Evolutionary conservation across 2,329 filamentous ascomycete genomes (phyloP), one percentile per base, ranked within the genome.

Genomic region (Microdochium paspali): DNA sequence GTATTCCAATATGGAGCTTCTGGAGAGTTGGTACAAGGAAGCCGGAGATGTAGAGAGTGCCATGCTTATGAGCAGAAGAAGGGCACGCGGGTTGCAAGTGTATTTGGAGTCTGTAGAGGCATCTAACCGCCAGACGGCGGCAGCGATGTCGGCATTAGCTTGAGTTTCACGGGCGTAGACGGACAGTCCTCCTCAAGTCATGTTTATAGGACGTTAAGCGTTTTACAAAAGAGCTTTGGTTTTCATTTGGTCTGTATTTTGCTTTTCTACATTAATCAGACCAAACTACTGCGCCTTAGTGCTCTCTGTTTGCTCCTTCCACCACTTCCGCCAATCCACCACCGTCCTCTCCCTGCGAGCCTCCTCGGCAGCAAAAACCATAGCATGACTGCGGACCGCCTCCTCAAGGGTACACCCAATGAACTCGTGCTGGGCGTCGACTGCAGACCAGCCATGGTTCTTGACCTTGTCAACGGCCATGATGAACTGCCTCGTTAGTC

Each of bases 331-430:
- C 82, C 87, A 96, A 54, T 85, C 75, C 3, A 97, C 67, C 7
- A 93, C 82, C 60, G 76, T 82, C 58, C 77, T 80, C 45, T 76
- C 73, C 45, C 70, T 72, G 58, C 91, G 78, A 4, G 91, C 89
- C 57, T 95, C 86, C 66, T 97, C 93, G 0, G 91, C 93, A 23
- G 89, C 90, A 70, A 96, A 98, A 0, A 96, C 91, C 66, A 93
- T 79, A 2, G 87, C 90, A 67, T 97, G 93, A 59, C 89, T 95
- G 44, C 85, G 76, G n/a, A 97, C 76, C 1, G 85, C 80, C 60
- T 97, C 93, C 48, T 95, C 88, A 7, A 95, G 68, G 12, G 84
- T 86, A 65, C 88, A 95, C 0, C 89, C 90, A 24, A 97, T 72
- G 60, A 84, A 80, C 58, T 82, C 72, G 49, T 73, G 72, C 72